Evolutionary conservation across 805 yeast genomes (phyloP), one percentile per base, ranked within the genome.

Genomic region (Myxozyma monticola): DNA sequence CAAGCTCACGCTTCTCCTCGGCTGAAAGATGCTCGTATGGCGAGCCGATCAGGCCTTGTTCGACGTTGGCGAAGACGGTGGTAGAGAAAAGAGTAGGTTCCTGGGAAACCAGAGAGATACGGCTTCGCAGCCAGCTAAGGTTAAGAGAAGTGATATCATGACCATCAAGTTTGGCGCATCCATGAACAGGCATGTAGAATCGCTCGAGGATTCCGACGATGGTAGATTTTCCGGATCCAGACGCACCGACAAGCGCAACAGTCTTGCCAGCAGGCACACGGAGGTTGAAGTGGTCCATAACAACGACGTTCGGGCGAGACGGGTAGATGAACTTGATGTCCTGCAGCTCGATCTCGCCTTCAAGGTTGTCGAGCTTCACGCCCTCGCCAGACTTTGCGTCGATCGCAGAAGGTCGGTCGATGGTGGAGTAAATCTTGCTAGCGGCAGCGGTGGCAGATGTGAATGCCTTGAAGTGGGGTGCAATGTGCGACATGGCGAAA

Each of bases 171-270:
- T 83, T 69, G 51, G 91, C 84, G 41, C 83, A 69, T 20, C 97
- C 97, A 5, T 76, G 70, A 22, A 74, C 71, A 1, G 88, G 85
- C 62, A 88, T 93, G 68, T 90, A 91, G 65, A 91, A 91, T 57
- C 98, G 75, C 71, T 89, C 95, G 0, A 88, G 83, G 26, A 91
- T 70, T 62, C 90, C 81, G 56, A 91, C 73, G 36, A 91, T 79
- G 0, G 99, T 91, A 0, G 96, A 88, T 70, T 91, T 91, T 30
- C 99, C 99, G 60, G 91, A 83, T 2, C 99, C 99, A 1, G 95
- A 85, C 4, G 96, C 95, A 1, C 99, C 99, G 14, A 91, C 99
- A 57, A 91, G 79, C 9, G 97, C 98, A 26, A 90, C 95, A 58
- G 88, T 89, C 62, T 83, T 70, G 7, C 98, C 98, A 2, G 95